Base-by-base conservation (phyloP, 768 basidiomycete genomes). In the Suillus lakei region DNA sequence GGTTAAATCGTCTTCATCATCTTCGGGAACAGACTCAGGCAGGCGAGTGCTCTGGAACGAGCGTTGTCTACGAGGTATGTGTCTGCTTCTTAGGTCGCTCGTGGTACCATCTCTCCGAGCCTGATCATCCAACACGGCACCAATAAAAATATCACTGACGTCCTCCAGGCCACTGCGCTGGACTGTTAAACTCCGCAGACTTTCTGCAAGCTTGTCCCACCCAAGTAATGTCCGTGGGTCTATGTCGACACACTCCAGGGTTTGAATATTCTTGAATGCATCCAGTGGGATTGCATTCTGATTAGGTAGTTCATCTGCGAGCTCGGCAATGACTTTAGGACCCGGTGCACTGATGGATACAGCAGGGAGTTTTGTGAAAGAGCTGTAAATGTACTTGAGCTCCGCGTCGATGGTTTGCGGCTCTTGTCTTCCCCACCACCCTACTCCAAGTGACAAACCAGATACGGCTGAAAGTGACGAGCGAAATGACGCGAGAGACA, bases 281-380 rank as follows among this genome's bases (percentile, higher is more conserved):
- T 93, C 88, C 15, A 98, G 80, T 2, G 96, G 95, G 18, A 96
- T 75, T 16, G 92, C 92, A 70, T 88, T 91, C 72, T 88, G 84
- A 67, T 86, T 86, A 1, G 91, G 88, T 4, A 89, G 82, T 61
- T 94, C 91, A 41, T 85, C 82, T 5, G 83, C 80, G 13, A 94
- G 82, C 73, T 94, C 94, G 6, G 84, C 74, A 30, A 96, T 88
- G 69, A 87, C 78, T 63, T 86, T 88, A 56, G 83, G 83, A 53
- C 86, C 86, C 0, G 92, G 91, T 2, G 89, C 83, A 66, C 81
- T 84, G 63, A 96, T 78, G 8, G 82, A 79, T 44, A 97, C 81
- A 1, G 94, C 90, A 18, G 95, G 95, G 0, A 98, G 81, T 78
- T 92, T 95, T 51, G 94, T 98, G 81, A 97, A 94, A 73, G 89